A percentile compares a stretch with the other conserved stretches of the same genome.
Conservation (phyloP, 1,284 basidiomycete species). For the Filobasidium uniguttulatum region DNA sequence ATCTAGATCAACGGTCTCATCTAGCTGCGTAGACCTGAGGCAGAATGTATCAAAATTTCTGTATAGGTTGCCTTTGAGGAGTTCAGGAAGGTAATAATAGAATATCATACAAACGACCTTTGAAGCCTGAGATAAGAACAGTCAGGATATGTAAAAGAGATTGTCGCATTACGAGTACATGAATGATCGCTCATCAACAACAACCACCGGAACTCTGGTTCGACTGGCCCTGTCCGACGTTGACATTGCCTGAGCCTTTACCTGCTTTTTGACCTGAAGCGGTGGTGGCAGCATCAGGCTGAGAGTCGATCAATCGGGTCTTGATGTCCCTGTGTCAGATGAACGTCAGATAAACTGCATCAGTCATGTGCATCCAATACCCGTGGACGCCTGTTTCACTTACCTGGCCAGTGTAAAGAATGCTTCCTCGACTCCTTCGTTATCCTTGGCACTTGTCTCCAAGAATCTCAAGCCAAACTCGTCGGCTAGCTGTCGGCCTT, state of each 20-base stretch:
- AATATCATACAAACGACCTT: too few relatives aligned
- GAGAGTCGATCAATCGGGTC: conserved; percentile 87
- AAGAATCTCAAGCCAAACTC: conserved; percentile 85
- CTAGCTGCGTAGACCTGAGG: too few relatives aligned
- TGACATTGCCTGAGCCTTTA: conserved; percentile 2
- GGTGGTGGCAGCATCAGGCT: conserved; percentile 48
- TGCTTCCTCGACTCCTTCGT: conserved; percentile 95
- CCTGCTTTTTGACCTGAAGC: not conserved
- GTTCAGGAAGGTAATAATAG: too few relatives aligned
- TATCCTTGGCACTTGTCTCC: conserved; percentile 96
- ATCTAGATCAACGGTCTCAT: too few relatives aligned
- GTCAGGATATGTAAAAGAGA: too few relatives aligned
- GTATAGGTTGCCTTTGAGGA: too few relatives aligned
- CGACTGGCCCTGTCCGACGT: conserved; percentile 1
- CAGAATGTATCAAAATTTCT: too few relatives aligned
- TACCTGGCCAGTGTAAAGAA: conserved; percentile 95
- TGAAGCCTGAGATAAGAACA: too few relatives aligned
- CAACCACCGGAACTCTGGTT: conserved; percentile 12
- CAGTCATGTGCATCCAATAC: conserved; percentile 15
- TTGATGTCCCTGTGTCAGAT: conserved; percentile 78
- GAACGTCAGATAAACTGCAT: conserved; percentile 1
- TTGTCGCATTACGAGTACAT: too few relatives aligned
- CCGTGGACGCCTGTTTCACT: conserved; percentile 27
- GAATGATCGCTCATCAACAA: conserved; percentile 4
- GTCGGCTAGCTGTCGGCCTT: conserved; percentile 60